Evolutionary conservation across 345 rosid genomes (phyloP), one percentile per base, ranked within the genome.

Genomic region (Kernera saxatilis): DNA sequence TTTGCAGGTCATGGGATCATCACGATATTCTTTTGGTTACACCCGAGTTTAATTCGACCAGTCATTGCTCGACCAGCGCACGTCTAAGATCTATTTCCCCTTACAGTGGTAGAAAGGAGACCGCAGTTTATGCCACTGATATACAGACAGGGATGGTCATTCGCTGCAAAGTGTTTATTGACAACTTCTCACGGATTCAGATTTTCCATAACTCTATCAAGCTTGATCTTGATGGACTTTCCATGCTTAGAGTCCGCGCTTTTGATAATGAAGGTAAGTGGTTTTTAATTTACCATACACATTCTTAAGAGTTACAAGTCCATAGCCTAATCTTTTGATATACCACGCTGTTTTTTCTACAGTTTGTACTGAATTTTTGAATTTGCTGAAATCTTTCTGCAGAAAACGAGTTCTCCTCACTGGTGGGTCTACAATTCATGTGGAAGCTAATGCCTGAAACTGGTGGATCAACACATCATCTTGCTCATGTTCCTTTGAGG

Each of bases 1-100:
- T 54, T 56, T 79, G n/a, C 80, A 93, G 98, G 98, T 87, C 98
- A 51, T 93, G 96, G 98, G 98, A 93, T 82, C 98, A 93, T 80
- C 96, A 85, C 49, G 98, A 93, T 51, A 67, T 93, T 64, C 75
- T 93, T 18, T 87, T 96, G 26, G 96, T 93, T 27, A 52, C 82
- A n/a, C 98, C 98, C 11, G 98, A 93, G 70, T 86, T 88, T 79
- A 93, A 93, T 75, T 40, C 73, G 36, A 90, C 84, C 72, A 88
- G 79, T 59, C 91, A 67, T 50, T 93, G 98, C 77, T 90, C 98
- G 9, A 87, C 87, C 9, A 87, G 92, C 67, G 98, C 97, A 2
- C 86, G 89, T 29, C 71, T 93, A 58, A 86, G 84, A 70, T 93
- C 98, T 13, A 85, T 88, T 81, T 86, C 94, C 1, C 81, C 85